Evolutionary conservation across 2,329 filamentous ascomycete genomes (phyloP).

Genomic region (Thelonectria blattea): DNA sequence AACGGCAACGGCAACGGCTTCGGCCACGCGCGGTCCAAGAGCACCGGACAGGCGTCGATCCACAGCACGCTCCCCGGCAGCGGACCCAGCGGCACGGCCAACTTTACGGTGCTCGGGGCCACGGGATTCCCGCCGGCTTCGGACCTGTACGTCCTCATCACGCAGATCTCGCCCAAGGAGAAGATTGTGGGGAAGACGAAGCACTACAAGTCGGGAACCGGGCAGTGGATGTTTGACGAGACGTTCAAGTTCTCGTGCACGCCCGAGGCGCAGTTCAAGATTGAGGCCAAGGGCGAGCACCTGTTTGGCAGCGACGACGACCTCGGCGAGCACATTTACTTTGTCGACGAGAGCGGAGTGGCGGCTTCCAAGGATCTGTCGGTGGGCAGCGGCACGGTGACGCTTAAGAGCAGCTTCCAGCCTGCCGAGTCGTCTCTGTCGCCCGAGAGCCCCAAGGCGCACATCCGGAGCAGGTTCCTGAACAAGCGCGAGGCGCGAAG

Average conservation of each 20-base stretch:
- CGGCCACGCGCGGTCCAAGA: slow-evolving; percentile 60
- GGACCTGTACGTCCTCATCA: slow-evolving; percentile 79
- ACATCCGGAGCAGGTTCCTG: slow-evolving; percentile 60
- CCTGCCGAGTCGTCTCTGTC: slow-evolving; percentile 52
- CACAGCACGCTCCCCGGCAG: slow-evolving; percentile 66
- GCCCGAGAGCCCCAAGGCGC: slow-evolving; percentile 54
- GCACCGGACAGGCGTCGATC: slow-evolving; percentile 69
- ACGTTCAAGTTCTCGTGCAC: slow-evolving; percentile 79
- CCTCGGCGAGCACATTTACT: slow-evolving; percentile 86
- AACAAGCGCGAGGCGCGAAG: slow-evolving; percentile 55
- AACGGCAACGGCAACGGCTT: slow-evolving; percentile 33
- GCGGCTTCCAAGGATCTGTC: slow-evolving; percentile 74
- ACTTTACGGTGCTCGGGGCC: slow-evolving; percentile 80
- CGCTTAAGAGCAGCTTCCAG: slow-evolving; percentile 75
- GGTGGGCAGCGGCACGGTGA: slow-evolving; percentile 75
- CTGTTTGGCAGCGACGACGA: slow-evolving; percentile 84
- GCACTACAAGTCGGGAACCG: slow-evolving; percentile 75
- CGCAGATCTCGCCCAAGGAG: slow-evolving; percentile 68
- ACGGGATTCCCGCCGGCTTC: slow-evolving; percentile 76
- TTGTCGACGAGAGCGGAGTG: slow-evolving; percentile 79
- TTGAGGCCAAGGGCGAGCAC: slow-evolving; percentile 84
- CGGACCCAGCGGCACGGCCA: slow-evolving; percentile 75
- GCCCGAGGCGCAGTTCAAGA: slow-evolving; percentile 83
- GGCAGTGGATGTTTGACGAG: slow-evolving; percentile 74
- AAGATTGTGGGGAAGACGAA: slow-evolving; percentile 94